Conservation (phyloP, 108 stramenopile species). For the Pseudonitzschia pungens region DNA sequence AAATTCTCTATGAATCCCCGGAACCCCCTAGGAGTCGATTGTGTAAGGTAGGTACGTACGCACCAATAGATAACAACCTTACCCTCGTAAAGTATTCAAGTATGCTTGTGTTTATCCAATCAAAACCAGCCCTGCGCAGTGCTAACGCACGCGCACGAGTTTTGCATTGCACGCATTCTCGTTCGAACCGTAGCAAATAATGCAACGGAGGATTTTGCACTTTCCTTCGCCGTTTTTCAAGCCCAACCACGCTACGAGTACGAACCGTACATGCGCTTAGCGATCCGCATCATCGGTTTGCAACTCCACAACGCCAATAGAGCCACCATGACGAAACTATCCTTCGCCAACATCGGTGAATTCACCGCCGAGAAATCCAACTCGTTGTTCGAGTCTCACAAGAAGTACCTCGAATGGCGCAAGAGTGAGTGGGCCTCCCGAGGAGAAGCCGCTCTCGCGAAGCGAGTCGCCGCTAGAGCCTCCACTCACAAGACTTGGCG, state of each 20-base stretch:
- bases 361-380: constrained; percentile 29
- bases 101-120: too few species aligned
- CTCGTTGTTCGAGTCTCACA: constrained; percentile 42
- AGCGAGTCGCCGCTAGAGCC: constrained; percentile 60
- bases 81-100: too few species aligned
- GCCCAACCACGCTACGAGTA: not conserved
- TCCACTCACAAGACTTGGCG: constrained; percentile 76
- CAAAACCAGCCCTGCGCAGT: too few species aligned
- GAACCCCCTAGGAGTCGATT: too few species aligned
- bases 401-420: constrained; percentile 69
- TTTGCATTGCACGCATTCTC: too few species aligned
- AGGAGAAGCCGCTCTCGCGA: constrained; percentile 54
- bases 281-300: not conserved
- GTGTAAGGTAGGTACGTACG: too few species aligned
- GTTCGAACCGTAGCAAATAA: too few species aligned
- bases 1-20: too few species aligned
- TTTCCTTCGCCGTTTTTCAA: not conserved
- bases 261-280: not conserved
- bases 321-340: constrained; percentile 17
- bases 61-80: too few species aligned
- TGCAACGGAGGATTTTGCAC: too few species aligned
- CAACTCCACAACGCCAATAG: constrained; percentile 8
- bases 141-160: too few species aligned
- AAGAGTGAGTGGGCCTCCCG: constrained; percentile 73
- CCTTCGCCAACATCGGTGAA: constrained; percentile 36